Conservation (phyloP, 805 yeast species). For the Zygotorulaspora danielsina region DNA sequence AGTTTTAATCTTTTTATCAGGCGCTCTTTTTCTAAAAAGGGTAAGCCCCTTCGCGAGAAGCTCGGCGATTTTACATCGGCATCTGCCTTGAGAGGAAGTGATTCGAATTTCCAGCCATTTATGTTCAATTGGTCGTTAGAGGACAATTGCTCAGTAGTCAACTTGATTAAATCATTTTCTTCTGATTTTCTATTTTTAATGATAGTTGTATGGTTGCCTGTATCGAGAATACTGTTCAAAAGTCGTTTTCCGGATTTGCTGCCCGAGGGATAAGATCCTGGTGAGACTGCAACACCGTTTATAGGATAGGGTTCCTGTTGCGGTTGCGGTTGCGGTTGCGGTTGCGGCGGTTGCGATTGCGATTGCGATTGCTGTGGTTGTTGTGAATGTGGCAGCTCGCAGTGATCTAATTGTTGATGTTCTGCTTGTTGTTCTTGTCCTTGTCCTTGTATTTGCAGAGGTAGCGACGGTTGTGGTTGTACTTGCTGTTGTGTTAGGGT, state of each 20-base stretch:
- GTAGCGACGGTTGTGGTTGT: background rate
- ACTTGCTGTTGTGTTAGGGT: background rate
- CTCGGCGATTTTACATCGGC: conserved; percentile 17
- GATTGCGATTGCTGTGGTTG: background rate
- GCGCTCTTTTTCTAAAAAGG: conserved; percentile 37
- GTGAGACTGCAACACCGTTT: background rate
- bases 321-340: background rate
- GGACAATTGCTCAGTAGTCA: conserved; percentile 2
- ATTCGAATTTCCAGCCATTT: conserved; percentile 35
- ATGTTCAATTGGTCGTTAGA: conserved; percentile 21
- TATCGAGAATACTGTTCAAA: conserved; percentile 23
- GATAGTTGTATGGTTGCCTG: conserved; percentile 1
- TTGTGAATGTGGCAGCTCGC: background rate
- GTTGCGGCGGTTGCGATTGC: background rate
- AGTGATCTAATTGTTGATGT: too few relatives aligned
- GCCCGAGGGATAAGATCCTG: conserved; percentile 5
- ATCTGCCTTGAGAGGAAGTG: conserved; percentile 26
- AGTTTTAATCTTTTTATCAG: conserved; percentile 29
- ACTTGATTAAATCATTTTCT: conserved; percentile 10
- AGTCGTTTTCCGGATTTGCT: conserved; percentile 24
- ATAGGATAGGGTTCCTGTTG: background rate
- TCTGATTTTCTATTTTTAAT: conserved; percentile 13
- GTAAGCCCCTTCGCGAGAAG: conserved; percentile 41
- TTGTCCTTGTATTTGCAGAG: background rate
- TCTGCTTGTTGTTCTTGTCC: too few relatives aligned